Percentiles rank a stretch among this genome's conserved stretches.
These are phyloP conservation scores for Solidago caesia DNA, from an alignment of 129 eudicot species.

Conservation along the genomic window DNA sequence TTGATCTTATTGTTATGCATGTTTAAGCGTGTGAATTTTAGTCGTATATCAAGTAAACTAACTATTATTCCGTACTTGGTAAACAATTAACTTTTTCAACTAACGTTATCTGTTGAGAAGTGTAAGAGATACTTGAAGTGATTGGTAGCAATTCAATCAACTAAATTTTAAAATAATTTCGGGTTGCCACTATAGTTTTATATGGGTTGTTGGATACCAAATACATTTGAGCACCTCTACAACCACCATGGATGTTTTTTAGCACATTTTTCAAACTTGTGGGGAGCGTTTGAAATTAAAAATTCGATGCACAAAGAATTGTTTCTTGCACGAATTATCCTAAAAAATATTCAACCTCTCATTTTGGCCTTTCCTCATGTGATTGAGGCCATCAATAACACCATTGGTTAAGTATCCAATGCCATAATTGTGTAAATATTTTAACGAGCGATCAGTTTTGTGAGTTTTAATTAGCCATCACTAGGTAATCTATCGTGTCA, in stretches of 20 bases:
- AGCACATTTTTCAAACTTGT: constrained; percentile 42
- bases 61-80: background rate
- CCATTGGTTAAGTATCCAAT: constrained; percentile 34
- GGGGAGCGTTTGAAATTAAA: constrained; percentile 36
- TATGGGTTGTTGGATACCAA: constrained; percentile 34
- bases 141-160: background rate
- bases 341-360: constrained; percentile 10
- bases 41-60: too few species aligned
- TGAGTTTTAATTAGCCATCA: background rate
- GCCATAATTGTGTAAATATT: constrained; percentile 4
- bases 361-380: constrained; percentile 17
- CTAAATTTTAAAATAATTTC: background rate
- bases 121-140: constrained; percentile 8
- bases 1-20: too few species aligned
- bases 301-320: background rate
- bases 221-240: constrained; percentile 29
- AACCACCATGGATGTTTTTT: constrained; percentile 38
- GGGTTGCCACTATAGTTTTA: constrained; percentile 1
- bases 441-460: background rate
- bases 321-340: constrained; percentile 32
- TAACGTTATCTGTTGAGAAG: constrained; percentile 8
- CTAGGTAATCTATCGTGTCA: too few species aligned
- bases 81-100: background rate
- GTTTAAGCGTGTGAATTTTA: too few species aligned
- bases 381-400: constrained; percentile 29